These are phyloP conservation scores for Penicillium cinerascens DNA, from an alignment of 495 filamentous ascomycete species.

Conservation along the genomic window DNA sequence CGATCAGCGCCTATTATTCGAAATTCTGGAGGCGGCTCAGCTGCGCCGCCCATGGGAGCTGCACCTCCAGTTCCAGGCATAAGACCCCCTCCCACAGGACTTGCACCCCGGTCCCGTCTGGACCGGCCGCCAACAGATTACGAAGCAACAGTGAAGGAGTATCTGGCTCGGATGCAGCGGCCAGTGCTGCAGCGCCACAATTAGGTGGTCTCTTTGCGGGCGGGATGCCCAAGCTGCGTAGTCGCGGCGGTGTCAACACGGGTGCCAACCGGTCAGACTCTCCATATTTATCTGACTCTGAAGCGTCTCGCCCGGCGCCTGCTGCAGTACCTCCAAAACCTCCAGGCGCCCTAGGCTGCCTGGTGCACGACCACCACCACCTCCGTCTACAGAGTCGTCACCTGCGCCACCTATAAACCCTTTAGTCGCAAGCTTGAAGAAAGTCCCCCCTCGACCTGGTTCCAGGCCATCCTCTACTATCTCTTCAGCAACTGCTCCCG, in stretches of 20 bases:
- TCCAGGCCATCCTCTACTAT: constrained; percentile 50
- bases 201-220: constrained; percentile 86
- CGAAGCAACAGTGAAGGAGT: constrained; percentile 80
- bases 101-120: constrained; percentile 73
- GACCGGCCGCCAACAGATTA: constrained; percentile 59
- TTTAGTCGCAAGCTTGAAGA: constrained; percentile 58
- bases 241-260: constrained; percentile 84
- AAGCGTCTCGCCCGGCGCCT: constrained; percentile 45
- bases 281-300: constrained; percentile 76
- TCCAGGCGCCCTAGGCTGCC: constrained; percentile 64
- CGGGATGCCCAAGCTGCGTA: constrained; percentile 92
- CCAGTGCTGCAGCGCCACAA: constrained; percentile 60
- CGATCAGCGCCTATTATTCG: constrained; percentile 77
- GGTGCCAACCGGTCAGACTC: constrained; percentile 76
- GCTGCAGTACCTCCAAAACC: constrained; percentile 52
- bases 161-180: constrained; percentile 37
- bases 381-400: constrained; percentile 52
- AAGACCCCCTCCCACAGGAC: constrained; percentile 61
- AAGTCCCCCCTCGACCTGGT: constrained; percentile 48
- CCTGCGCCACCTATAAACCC: constrained; percentile 52
- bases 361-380: constrained; percentile 47
- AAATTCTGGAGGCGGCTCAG: constrained; percentile 51
- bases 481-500: constrained; percentile 1
- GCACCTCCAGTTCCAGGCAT: constrained; percentile 79
- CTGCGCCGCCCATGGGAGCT: constrained; percentile 59